Evolutionary conservation across 176 grass and related monocot genomes (phyloP).

Genomic region (Carex cristatella): DNA sequence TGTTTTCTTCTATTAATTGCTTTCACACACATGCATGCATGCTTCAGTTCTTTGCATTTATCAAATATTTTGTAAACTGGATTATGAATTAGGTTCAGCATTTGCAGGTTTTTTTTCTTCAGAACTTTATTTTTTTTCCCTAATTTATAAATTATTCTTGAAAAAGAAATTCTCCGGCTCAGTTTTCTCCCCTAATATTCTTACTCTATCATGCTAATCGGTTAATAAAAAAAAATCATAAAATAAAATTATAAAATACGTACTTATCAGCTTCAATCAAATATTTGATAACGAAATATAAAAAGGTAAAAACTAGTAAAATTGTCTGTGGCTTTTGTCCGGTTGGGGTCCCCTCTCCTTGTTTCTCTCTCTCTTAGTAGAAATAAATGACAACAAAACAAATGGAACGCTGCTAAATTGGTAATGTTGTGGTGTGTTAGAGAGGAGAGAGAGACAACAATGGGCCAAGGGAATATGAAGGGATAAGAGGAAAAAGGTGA

Average conservation of each 20-base stretch:
- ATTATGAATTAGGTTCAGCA: neutral
- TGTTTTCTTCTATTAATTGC: neutral
- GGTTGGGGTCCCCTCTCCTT: neutral
- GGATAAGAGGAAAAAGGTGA: neutral
- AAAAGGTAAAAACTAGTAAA: no score
- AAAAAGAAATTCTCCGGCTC: no score
- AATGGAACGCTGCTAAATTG: neutral
- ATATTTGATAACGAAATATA: no score
- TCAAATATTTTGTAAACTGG: neutral
- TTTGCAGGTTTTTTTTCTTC: neutral
- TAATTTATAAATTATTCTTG: no score
- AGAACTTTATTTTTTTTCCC: neutral
- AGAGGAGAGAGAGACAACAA: neutral
- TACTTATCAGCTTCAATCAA: no score
- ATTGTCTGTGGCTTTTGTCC: neutral
- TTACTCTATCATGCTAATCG: no score
- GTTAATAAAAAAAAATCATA: no score
- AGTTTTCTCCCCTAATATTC: no score
- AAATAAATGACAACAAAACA: conserved; percentile 11
- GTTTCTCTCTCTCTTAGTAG: neutral
- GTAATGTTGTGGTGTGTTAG: neutral
- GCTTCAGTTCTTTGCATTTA: neutral
- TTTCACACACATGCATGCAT: neutral
- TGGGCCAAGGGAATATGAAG: neutral
- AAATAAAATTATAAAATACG: no score